Evolutionary conservation across 768 basidiomycete species (phyloP), one percentile per base, ranked within the genome.

Genomic region (Leucocoprinus leucothites): DNA sequence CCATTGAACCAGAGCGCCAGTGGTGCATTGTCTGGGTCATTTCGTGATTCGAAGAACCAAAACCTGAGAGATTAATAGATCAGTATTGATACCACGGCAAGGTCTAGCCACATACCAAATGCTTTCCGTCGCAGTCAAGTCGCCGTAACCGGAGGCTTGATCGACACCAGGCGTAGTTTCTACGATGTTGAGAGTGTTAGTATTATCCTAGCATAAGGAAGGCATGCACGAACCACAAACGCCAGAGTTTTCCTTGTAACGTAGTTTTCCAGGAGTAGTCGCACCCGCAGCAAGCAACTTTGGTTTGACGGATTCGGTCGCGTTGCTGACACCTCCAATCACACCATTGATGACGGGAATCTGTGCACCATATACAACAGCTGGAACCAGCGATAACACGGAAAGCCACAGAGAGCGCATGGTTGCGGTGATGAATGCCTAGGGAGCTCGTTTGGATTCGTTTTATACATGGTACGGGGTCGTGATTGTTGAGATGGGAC

Each of bases 1-100:
- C 84, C 85, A 64, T 86, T 86, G 57, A 86, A 80, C 86, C 85
- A 86, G 9, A 86, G 71, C 18, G 80, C 73, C n/a, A 87, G 73
- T 18, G 85, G 84, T 0, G 84, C 84, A 0, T 74, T 82, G 22
- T 76, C 76, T 0, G 84, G 76, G 61, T 82, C 80, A 21, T 80
- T 79, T n/a, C 85, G 79, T 0, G 85, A 76, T 11, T 71, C 84
- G 59, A 87, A 87, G 71, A 82, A 86, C 82, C 83, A 86, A 70
- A 85, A 87, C 79, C 38, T 38, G 16, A 31, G 31, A 31, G 11
- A n/a, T n/a, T n/a, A 31, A 31, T 31, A 11, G 6, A 11, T 31
- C 31, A 31, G 6, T 31, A 5, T 31, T 31, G n/a, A n/a, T n/a
- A n/a, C 11, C 4, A 13, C 38, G 38, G 14, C 38, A 38, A n/a